Percentiles rank a stretch among this genome's conserved stretches.
These are phyloP conservation scores for Tulasnella sp. DNA, from an alignment of 768 basidiomycete species.

Conservation along the genomic window DNA sequence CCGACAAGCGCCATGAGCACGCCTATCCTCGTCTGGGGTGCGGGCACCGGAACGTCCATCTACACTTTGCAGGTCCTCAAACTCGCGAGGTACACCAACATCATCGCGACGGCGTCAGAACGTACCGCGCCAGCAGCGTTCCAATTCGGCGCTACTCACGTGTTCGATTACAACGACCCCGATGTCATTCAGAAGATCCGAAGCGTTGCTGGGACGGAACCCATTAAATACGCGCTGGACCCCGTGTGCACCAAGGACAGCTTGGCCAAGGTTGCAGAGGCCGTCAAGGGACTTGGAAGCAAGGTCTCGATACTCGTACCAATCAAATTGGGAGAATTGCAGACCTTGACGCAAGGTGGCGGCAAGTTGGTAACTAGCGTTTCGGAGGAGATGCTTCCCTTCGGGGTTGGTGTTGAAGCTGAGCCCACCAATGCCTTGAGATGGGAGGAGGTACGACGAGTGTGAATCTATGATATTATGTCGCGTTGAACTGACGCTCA, in stretches of 20 bases:
- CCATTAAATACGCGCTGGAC: constrained; percentile 42
- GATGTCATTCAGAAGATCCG: constrained; percentile 42
- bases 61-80: constrained; percentile 43
- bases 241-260: constrained; percentile 43
- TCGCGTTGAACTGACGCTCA: background rate
- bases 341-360: constrained; percentile 32
- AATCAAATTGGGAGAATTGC: constrained; percentile 39
- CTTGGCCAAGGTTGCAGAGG: constrained; percentile 40
- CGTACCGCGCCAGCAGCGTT: constrained; percentile 43
- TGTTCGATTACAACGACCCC: constrained; percentile 45
- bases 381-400: background rate
- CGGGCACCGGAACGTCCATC: constrained; percentile 44
- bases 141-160: constrained; percentile 43
- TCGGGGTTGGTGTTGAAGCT: background rate
- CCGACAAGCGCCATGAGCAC: constrained; percentile 31
- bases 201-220: constrained; percentile 37
- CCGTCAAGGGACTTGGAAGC: constrained; percentile 39
- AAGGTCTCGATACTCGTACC: constrained; percentile 49
- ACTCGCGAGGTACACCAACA: constrained; percentile 44
- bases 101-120: constrained; percentile 46
- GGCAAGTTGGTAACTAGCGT: background rate
- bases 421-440: background rate
- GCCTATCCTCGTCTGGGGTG: constrained; percentile 49
- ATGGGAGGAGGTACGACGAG: constrained; percentile 11
- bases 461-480: background rate